Percentiles rank a stretch among this genome's conserved stretches.
Evolutionary conservation across 441 rosid species (phyloP).

Genomic region (Kokia cookei): DNA sequence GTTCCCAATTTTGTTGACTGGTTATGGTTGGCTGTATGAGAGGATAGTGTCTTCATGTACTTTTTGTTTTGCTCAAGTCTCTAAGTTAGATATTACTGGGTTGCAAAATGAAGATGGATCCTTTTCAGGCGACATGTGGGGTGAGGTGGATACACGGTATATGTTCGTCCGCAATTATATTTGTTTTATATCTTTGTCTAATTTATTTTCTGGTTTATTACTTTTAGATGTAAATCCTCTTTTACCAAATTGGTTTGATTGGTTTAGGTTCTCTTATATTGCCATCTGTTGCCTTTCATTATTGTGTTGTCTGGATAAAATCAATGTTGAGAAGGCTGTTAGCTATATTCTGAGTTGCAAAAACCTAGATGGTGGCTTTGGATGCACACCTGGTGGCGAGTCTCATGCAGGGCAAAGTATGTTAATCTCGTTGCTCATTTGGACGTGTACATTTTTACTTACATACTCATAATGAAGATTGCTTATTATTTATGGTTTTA

Average conservation of each 20-base stretch:
- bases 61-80: slow-evolving; percentile 31
- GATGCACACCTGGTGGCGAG: slow-evolving; percentile 87
- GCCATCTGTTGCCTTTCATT: slow-evolving; percentile 76
- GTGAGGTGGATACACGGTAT: slow-evolving; percentile 86
- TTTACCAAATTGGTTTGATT: not conserved
- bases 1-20: not conserved
- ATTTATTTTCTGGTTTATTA: not conserved
- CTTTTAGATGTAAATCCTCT: not conserved
- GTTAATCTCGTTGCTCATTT: slow-evolving; percentile 8
- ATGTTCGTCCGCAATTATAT: not conserved
- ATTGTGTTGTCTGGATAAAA: slow-evolving; percentile 48
- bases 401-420: slow-evolving; percentile 90
- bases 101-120: slow-evolving; percentile 92
- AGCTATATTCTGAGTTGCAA: slow-evolving; percentile 73
- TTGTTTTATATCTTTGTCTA: not conserved
- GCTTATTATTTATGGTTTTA: not conserved
- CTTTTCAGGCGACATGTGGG: slow-evolving; percentile 89
- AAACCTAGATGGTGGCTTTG: slow-evolving; percentile 87
- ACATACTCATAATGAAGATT: not conserved
- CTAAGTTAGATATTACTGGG: slow-evolving; percentile 48
- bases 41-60: not conserved
- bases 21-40: not conserved
- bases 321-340: slow-evolving; percentile 72
- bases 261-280: slow-evolving; percentile 69
- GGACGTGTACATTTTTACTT: not conserved